Percentiles rank a stretch among this genome's conserved stretches.
phyloP scores from a whole-genome alignment of 2,329 filamentous ascomycete species.

The Colletotrichum noveboracense region DNA sequence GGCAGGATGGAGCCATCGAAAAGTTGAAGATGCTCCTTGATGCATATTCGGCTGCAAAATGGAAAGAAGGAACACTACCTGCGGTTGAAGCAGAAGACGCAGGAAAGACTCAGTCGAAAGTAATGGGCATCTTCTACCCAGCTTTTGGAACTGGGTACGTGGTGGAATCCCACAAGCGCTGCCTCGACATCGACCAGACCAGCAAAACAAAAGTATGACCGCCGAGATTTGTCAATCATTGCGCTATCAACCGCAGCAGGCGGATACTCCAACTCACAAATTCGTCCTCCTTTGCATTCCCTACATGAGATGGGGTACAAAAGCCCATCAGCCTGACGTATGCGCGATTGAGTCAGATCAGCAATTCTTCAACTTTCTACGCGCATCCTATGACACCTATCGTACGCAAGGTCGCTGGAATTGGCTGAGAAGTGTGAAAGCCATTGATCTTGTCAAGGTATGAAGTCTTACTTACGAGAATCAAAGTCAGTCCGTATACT shows the following conservation, averaged over 20 bases:
- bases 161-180: neutral
- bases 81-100: neutral
- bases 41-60: neutral
- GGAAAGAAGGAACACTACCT: neutral
- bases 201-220: neutral
- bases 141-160: neutral
- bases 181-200: neutral
- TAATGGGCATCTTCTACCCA: neutral
- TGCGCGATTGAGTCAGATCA: neutral
- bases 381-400: neutral
- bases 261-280: neutral
- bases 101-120: neutral
- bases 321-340: neutral
- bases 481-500: neutral
- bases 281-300: neutral
- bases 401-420: neutral
- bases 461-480: neutral
- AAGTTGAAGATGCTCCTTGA: neutral
- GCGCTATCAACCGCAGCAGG: rapidly evolving
- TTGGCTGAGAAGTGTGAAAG: neutral
- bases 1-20: neutral
- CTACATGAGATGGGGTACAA: neutral
- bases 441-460: neutral
- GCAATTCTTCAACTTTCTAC: neutral
- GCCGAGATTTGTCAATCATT: neutral